Base-by-base conservation (phyloP, 2,329 filamentous ascomycete species). In the Hypoxylon sp. region DNA sequence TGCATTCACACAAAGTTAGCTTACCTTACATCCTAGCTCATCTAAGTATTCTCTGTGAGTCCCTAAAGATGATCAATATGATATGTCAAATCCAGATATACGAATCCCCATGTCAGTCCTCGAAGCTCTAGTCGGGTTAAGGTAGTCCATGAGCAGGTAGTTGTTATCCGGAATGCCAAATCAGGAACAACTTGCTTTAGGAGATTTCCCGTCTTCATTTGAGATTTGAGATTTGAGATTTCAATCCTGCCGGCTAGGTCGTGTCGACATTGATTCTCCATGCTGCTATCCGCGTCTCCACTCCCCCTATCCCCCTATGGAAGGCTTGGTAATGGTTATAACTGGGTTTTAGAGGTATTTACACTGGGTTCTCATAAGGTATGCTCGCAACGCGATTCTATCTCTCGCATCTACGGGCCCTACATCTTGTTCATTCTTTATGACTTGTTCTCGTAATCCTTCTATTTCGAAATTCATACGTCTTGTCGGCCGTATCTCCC, bases 251-350 rank as follows among this genome's bases (percentile, higher is more conserved):
- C 34, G 35, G 29, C 35, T 25, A 48, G 50, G 35, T 29, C 40
- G 38, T 51, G 34, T 41, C 31, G 32, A 51, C 30, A 52, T 41
- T 55, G 29, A 11, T 30, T 44, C 34, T 26, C 29, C 15, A 55
- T 59, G 59, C 51, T 41, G 47, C 55, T 52, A 53, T 32, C 56
- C 56, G 53, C 40, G 38, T 29, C 29, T 8, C 27, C 31, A 21
- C 44, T 15, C 25, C n/a, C 17, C 13, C n/a, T 15, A 21, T 9
- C 17, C n/a, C n/a, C 8, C 36, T 31, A 31, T 37, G 27, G 30
- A 31, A 38, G 32, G 19, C 31, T 35, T 15, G 25, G 21, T 25
- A 25, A 9, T 25, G 21, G 6, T 25, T 25, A 25, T 25, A 25
- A 5, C 21, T 25, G 9, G 21, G 21, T 9, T 9, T 25, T 9